Evolutionary conservation across 2,329 filamentous ascomycete species (phyloP).

Genomic region (Daldinia eschscholtzii): DNA sequence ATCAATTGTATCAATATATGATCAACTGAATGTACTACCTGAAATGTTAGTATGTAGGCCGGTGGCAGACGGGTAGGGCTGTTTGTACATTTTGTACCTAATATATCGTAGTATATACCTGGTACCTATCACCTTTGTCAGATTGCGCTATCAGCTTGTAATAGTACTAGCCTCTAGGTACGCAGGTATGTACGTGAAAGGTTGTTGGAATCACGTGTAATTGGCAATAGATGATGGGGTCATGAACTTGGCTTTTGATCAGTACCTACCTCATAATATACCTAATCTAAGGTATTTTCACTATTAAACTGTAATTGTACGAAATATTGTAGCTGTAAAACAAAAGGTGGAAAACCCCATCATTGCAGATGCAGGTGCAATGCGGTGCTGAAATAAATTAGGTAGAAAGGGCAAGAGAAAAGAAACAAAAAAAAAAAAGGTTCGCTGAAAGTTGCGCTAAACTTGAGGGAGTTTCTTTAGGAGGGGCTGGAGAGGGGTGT

Average conservation of each 20-base stretch:
- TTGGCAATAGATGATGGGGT: conserved; percentile 21
- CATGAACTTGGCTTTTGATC: background rate
- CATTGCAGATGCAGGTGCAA: background rate
- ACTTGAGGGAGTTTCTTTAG: background rate
- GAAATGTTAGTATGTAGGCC: background rate
- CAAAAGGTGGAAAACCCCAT: conserved; percentile 10
- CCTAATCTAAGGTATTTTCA: too few species aligned
- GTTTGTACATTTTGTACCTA: conserved; percentile 3
- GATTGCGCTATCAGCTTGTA: too few species aligned
- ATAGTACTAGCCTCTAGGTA: background rate
- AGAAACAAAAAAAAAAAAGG: conserved; percentile 1
- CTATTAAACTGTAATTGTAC: background rate
- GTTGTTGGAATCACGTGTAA: conserved; percentile 31
- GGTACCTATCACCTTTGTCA: too few species aligned
- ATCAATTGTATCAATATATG: background rate
- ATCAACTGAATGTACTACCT: background rate
- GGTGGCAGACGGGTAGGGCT: background rate
- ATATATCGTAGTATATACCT: background rate
- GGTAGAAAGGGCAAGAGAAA: background rate
- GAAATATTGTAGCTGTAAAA: conserved; percentile 15
- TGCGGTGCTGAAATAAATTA: background rate
- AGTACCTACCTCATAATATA: background rate
- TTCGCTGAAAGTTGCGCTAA: conserved; percentile 1
- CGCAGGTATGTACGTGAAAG: background rate
- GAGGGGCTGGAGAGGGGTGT: background rate